Evolutionary conservation across 2,329 filamentous ascomycete genomes (phyloP).

Genomic region (Fonsecaea erecta): DNA sequence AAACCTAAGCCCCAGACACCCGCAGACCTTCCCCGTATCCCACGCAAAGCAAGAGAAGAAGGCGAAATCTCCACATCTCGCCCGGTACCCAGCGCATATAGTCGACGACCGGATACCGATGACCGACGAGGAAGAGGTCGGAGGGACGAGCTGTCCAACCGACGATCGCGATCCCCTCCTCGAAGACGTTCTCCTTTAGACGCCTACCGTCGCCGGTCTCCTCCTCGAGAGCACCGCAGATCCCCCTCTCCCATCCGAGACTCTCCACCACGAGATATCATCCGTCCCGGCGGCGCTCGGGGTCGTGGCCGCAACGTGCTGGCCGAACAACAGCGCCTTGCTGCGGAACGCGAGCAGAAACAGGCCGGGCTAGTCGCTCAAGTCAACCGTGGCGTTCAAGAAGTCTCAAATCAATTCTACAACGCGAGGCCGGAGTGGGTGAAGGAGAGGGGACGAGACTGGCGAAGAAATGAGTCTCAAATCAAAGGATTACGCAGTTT

Average conservation of each 20-base stretch:
- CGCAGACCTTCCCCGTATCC: slow-evolving; percentile 33
- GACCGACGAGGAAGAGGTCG: slow-evolving; percentile 45
- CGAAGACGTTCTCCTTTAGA: slow-evolving; percentile 33
- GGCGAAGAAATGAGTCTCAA: slow-evolving; percentile 89
- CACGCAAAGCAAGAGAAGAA: slow-evolving; percentile 34
- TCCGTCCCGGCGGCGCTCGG: slow-evolving; percentile 54
- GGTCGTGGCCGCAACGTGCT: slow-evolving; percentile 49
- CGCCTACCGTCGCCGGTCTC: slow-evolving; percentile 38
- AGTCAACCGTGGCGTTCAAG: slow-evolving; percentile 67
- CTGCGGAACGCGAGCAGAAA: slow-evolving; percentile 48
- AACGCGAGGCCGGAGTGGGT: slow-evolving; percentile 94
- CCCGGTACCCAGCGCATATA: slow-evolving; percentile 27
- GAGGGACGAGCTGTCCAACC: slow-evolving; percentile 40
- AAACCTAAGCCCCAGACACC: slow-evolving; percentile 29
- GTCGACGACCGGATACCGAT: slow-evolving; percentile 31
- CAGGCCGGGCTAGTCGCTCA: slow-evolving; percentile 33
- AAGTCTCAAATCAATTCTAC: slow-evolving; percentile 92
- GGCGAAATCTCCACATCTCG: slow-evolving; percentile 33
- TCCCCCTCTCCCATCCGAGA: slow-evolving; percentile 49
- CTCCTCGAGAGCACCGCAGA: slow-evolving; percentile 44
- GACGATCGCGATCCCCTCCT: slow-evolving; percentile 33
- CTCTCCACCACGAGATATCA: slow-evolving; percentile 49
- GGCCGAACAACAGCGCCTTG: slow-evolving; percentile 47
- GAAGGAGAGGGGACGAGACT: slow-evolving; percentile 87
- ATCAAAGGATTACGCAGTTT: slow-evolving; percentile 94